Conservation (phyloP, 305 asterid species). For the Fraxinus latifolia region DNA sequence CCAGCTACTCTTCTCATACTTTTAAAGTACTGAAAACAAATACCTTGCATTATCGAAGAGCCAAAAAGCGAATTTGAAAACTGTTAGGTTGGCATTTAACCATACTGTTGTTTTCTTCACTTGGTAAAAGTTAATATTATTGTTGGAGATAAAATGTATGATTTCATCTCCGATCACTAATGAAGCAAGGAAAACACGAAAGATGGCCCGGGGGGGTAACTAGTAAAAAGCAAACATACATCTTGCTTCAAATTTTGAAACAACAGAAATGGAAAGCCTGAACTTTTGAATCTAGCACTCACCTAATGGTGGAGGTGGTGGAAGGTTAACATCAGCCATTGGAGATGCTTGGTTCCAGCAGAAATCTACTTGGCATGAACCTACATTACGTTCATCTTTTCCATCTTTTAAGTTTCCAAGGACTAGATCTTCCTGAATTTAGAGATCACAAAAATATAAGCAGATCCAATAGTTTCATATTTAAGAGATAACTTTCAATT, state of each 20-base stretch:
- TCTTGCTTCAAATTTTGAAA: not conserved
- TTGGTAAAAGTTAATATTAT: not conserved
- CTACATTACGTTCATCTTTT: slow-evolving; percentile 24
- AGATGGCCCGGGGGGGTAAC: not conserved
- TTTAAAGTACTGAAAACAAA: not conserved
- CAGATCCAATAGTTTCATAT: slow-evolving; percentile 2
- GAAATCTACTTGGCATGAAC: slow-evolving; percentile 24
- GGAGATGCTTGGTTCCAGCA: slow-evolving; percentile 26
- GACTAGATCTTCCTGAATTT: slow-evolving; percentile 39
- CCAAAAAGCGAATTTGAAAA: not conserved
- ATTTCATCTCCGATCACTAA: not conserved
- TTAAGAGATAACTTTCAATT: not conserved
- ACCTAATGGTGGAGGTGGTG: slow-evolving; percentile 58
- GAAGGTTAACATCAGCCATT: slow-evolving; percentile 35
- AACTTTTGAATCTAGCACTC: slow-evolving; percentile 18
- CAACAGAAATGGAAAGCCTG: not conserved
- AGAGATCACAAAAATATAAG: slow-evolving; percentile 20
- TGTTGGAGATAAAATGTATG: not conserved
- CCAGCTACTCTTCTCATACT: not conserved
- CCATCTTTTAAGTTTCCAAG: slow-evolving; percentile 26
- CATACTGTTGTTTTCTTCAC: not conserved
- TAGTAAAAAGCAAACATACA: not conserved
- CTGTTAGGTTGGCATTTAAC: not conserved
- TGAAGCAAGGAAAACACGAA: not conserved
- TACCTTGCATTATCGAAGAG: not conserved